phyloP scores from a whole-genome alignment of 441 rosid species.

The Eruca vesicaria region DNA sequence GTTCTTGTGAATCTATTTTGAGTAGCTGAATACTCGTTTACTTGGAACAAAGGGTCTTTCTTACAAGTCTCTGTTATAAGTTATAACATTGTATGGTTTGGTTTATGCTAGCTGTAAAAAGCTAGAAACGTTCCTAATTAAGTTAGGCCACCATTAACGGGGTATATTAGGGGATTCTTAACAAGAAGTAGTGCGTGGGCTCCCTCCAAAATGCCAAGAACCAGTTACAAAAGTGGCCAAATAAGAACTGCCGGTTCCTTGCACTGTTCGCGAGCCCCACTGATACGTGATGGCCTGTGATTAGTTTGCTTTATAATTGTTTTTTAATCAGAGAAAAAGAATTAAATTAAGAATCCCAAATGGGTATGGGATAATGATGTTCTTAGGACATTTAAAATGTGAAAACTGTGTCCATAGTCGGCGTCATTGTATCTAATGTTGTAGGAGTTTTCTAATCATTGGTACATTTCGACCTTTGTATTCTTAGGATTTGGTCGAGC shows the following conservation, averaged over 20 bases:
- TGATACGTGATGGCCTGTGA: too few species aligned
- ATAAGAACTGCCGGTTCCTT: too few species aligned
- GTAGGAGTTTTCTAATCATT: constrained; percentile 11
- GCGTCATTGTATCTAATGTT: neutral
- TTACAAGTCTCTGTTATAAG: neutral
- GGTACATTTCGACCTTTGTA: neutral
- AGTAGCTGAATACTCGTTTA: neutral
- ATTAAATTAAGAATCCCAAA: too few species aligned
- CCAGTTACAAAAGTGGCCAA: too few species aligned
- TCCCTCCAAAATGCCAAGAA: too few species aligned
- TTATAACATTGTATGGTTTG: constrained; percentile 1
- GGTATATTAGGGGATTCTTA: too few species aligned
- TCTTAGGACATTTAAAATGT: neutral
- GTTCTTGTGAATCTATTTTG: neutral
- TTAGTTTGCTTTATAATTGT: too few species aligned
- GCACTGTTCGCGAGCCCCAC: too few species aligned
- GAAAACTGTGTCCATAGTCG: neutral
- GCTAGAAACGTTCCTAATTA: neutral
- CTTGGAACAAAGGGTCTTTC: neutral
- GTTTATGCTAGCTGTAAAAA: neutral
- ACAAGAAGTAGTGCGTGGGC: too few species aligned
- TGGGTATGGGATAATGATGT: too few species aligned
- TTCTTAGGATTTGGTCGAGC: constrained; percentile 16
- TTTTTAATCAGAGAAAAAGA: too few species aligned
- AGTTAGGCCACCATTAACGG: too few species aligned